phyloP scores from a whole-genome alignment of 1,284 basidiomycete genomes.

The Boletus semigastroideus region DNA sequence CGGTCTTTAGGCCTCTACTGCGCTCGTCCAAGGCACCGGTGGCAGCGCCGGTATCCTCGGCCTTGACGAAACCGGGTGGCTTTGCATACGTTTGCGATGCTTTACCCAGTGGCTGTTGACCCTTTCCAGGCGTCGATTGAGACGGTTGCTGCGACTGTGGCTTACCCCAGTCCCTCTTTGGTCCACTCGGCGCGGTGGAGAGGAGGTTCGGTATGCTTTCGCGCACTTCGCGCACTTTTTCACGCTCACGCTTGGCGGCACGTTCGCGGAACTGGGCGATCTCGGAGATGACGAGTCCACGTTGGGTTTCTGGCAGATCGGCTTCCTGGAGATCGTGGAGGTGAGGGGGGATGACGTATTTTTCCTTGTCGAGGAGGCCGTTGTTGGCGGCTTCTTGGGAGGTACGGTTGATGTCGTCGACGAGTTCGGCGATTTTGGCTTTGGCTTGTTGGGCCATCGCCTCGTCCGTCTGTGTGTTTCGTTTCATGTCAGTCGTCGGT shows the following conservation, averaged over 20 bases:
- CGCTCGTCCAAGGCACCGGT: slow-evolving; percentile 37
- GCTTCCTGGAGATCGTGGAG: slow-evolving; percentile 93
- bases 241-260: slow-evolving; percentile 81
- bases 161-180: slow-evolving; percentile 79
- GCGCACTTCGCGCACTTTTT: slow-evolving; percentile 75
- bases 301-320: slow-evolving; percentile 93
- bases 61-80: slow-evolving; percentile 79
- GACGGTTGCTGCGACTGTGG: slow-evolving; percentile 44
- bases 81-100: slow-evolving; percentile 75
- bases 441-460: slow-evolving; percentile 50
- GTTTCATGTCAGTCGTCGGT: background rate
- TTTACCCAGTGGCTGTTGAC: slow-evolving; percentile 52
- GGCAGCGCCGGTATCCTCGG: slow-evolving; percentile 44
- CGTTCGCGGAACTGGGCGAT: slow-evolving; percentile 92
- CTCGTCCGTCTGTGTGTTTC: slow-evolving; percentile 56
- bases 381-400: slow-evolving; percentile 68
- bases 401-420: slow-evolving; percentile 59
- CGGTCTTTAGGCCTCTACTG: slow-evolving; percentile 58
- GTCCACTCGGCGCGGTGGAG: slow-evolving; percentile 57
- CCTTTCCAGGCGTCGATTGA: slow-evolving; percentile 37
- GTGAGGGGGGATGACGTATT: slow-evolving; percentile 89
- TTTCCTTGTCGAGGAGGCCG: slow-evolving; percentile 71
- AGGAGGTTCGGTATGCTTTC: slow-evolving; percentile 47
- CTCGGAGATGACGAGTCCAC: slow-evolving; percentile 90
- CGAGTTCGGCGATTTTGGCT: slow-evolving; percentile 52